Percentiles rank a stretch among this genome's conserved stretches.
Conservation (phyloP, 2,329 filamentous ascomycete genomes). For the Achaetomium macrosporum region DNA sequence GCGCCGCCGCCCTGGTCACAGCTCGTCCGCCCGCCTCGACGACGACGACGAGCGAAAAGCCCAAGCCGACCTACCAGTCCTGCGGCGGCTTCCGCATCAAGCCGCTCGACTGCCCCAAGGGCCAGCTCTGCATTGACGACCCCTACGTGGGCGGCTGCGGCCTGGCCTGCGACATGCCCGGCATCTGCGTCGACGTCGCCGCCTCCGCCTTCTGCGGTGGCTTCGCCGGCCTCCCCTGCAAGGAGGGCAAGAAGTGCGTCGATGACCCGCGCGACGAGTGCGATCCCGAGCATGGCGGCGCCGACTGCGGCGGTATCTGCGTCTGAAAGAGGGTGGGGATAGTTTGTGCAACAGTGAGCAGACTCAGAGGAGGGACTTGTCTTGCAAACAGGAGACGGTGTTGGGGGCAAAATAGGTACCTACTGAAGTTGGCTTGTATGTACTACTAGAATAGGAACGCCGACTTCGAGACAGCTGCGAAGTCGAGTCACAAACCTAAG, state of each 20-base stretch:
- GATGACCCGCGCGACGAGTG: conserved; percentile 40
- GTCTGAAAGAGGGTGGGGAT: too few relatives aligned
- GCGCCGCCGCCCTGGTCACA: neutral
- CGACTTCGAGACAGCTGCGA: too few relatives aligned
- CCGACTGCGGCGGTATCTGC: conserved; percentile 40
- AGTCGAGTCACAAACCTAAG: too few relatives aligned
- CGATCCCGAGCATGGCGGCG: conserved; percentile 32
- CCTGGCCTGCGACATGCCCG: conserved; percentile 24
- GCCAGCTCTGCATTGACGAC: conserved; percentile 25
- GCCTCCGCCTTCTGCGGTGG: conserved; percentile 33
- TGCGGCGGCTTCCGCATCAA: conserved; percentile 25
- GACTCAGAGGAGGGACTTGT: too few relatives aligned
- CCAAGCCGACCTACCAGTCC: conserved; percentile 18
- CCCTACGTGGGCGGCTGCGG: conserved; percentile 35
- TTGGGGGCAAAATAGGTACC: too few relatives aligned
- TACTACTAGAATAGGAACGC: too few relatives aligned
- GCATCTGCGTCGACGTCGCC: conserved; percentile 23
- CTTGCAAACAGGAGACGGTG: too few relatives aligned
- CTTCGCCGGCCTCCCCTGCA: conserved; percentile 33
- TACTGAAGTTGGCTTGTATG: too few relatives aligned
- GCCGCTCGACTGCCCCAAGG: conserved; percentile 18
- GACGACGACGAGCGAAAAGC: conserved; percentile 1
- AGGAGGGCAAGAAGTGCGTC: conserved; percentile 31
- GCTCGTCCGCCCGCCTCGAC: conserved; percentile 11
- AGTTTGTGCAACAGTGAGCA: too few relatives aligned